Base-by-base conservation (phyloP, 1,284 basidiomycete genomes). In the Naganishia sp. region DNA sequence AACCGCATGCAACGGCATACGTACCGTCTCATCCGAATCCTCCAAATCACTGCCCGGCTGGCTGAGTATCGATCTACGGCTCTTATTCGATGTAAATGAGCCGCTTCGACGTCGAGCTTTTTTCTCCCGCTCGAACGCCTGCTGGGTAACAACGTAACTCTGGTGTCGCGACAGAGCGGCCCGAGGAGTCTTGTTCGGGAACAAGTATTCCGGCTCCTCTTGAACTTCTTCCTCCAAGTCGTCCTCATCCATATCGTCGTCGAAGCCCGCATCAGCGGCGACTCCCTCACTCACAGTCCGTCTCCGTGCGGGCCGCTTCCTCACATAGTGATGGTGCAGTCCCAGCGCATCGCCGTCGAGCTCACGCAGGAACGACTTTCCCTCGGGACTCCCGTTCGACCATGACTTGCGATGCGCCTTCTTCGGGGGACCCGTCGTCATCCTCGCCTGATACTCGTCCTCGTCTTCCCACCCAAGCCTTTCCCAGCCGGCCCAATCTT, bases 151-250 rank as follows among this genome's bases (percentile, higher is more conserved):
- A 28, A 62, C 60, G 28, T 66, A 69, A 21, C 54, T 58, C 56
- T 69, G 53, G 32, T 63, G 55, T 4, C 68, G 52, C 10, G 47
- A 52, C 42, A 69, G 23, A 5, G 68, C 68, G 63, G 79, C 70
- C 57, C 76, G 71, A 71, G 83, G 70, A 66, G 82, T 73, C 67
- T 78, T 67, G 75, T 82, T 76, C 63, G 81, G 77, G 76, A 83
- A 76, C 67, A 81, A 25, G 70, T 83, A 72, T 70, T 84, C 76
- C 67, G 80, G 73, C 71, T 77, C 74, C 71, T 79, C 71, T 35
- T 69, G 65, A 9, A 63, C 60, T 41, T 65, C 57, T 25, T 60
- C 65, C 25, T 57, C 56, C 3, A 66, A 21, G 7, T 58, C 64
- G 41, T 64, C 65, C 31, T 64, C 64, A 4, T 66, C 61, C 2